Conservation (phyloP, 2,329 filamentous ascomycete genomes). For the Colletotrichum sp. region DNA sequence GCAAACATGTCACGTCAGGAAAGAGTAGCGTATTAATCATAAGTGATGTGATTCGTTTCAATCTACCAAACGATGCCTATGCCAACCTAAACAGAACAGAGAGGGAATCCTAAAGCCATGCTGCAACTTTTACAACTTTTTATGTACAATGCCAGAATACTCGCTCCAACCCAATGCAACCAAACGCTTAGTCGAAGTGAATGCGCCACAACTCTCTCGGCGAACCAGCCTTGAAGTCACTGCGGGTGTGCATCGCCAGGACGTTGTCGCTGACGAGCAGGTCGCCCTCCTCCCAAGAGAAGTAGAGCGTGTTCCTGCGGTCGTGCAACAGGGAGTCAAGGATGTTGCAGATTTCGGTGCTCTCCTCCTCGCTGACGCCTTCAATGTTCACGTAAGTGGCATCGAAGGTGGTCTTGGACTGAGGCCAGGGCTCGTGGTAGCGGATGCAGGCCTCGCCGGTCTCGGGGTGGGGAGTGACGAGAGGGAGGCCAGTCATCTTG, state of each 20-base stretch:
- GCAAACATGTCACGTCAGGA: background rate
- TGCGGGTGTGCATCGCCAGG: constrained; percentile 54
- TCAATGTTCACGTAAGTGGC: constrained; percentile 50
- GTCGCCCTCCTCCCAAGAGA: constrained; percentile 61
- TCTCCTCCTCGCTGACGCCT: constrained; percentile 31
- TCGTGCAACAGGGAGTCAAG: constrained; percentile 53
- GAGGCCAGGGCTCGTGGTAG: constrained; percentile 61
- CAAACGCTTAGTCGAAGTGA: constrained; percentile 46
- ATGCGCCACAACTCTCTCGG: constrained; percentile 56
- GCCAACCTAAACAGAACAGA: background rate
- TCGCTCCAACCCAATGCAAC: background rate
- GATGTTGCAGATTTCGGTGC: constrained; percentile 38
- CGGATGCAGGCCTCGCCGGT: constrained; percentile 53
- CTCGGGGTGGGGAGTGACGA: constrained; percentile 50
- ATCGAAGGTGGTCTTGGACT: constrained; percentile 55
- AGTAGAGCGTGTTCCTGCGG: constrained; percentile 52
- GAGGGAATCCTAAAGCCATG: constrained; percentile 6
- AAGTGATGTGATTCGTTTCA: background rate
- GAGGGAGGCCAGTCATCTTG: constrained; percentile 44
- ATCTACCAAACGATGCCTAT: background rate
- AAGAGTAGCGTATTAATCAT: background rate
- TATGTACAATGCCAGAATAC: background rate
- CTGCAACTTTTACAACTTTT: background rate
- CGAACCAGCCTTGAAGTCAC: constrained; percentile 46
- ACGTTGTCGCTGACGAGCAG: constrained; percentile 58